Evolutionary conservation across 257 asterid species (phyloP).

Genomic region (Petunia secreta): DNA sequence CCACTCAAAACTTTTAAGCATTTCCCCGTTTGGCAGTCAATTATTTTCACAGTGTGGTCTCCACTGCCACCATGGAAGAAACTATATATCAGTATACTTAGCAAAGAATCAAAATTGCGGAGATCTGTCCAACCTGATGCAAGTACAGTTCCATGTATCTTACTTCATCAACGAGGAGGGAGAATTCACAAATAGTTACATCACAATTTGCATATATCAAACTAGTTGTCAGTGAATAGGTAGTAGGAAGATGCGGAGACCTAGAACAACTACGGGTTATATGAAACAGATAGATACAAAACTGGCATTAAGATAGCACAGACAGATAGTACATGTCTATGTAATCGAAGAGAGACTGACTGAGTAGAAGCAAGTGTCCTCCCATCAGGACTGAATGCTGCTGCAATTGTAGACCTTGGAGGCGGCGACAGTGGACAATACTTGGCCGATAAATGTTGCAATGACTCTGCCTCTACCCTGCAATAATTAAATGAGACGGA

Average conservation of each 20-base stretch:
- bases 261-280: background rate
- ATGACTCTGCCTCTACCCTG: slow-evolving; percentile 94
- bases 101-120: background rate
- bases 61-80: slow-evolving; percentile 63
- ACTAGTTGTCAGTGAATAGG: background rate
- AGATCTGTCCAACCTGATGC: background rate
- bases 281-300: slow-evolving; percentile 4
- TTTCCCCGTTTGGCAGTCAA: slow-evolving; percentile 83
- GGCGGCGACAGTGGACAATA: slow-evolving; percentile 92
- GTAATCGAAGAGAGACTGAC: slow-evolving; percentile 42
- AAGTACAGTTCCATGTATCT: slow-evolving; percentile 3
- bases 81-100: slow-evolving; percentile 6
- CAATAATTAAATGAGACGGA: slow-evolving; percentile 28
- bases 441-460: slow-evolving; percentile 76
- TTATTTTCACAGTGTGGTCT: slow-evolving; percentile 96
- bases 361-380: slow-evolving; percentile 94
- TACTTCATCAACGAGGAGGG: slow-evolving; percentile 2
- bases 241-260: slow-evolving; percentile 5
- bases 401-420: slow-evolving; percentile 99
- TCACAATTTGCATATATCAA: background rate
- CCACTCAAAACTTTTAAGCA: slow-evolving; percentile 96
- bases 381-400: slow-evolving; percentile 96
- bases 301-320: slow-evolving; percentile 21
- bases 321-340: slow-evolving; percentile 15
- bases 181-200: slow-evolving; percentile 10